Base-by-base conservation (phyloP, 176 grass and related monocot species). In the Triticum timopheevii region DNA sequence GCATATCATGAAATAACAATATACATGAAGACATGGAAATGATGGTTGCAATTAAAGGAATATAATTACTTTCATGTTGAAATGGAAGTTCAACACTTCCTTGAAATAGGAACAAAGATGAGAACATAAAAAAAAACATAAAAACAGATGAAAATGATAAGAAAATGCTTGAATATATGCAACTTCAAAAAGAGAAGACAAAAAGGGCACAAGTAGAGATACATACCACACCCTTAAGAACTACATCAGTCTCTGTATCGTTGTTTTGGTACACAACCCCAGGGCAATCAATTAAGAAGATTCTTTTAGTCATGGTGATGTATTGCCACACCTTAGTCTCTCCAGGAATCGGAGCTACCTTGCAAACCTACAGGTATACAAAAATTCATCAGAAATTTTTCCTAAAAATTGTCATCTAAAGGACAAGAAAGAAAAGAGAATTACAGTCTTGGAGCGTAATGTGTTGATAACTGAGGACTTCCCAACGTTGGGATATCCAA, bases 271-370 rank as follows among this genome's bases (percentile, higher is more conserved):
- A 98, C 13, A 98, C 97, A 38, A 98, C 92, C 31, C 97, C 97
- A 89, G 97, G 97, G 71, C 94, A 98, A 56, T 98, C 97, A 69
- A 98, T 98, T 80, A 98, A 76, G 78, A 98, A 98, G 40, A 98
- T 98, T 77, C 87, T 94, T 81, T 98, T 98, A 27, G 97, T 98
- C 27, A 98, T 85, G 30, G 94, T 98, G 84, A 98, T 98, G 67
- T 98, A 98, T 83, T 98, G 97, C 97, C 97, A 98, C 61, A 96
- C 94, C 82, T 98, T 98, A 1, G 97, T 98, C 82, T 98, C 97
- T 69, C 97, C 94, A 56, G 97, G 94, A 89, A 98, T 94, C 23
- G 97, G 97, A 65, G 97, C 97, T 69, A 96, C 97, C 85, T 94
- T 96, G 90, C 97, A 98, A 69, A 98, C 97, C 97, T 98, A 79